A percentile compares a stretch with the other conserved stretches of the same genome.
phyloP scores from a whole-genome alignment of 129 eudicot genomes.

The Centaurea solstitialis region DNA sequence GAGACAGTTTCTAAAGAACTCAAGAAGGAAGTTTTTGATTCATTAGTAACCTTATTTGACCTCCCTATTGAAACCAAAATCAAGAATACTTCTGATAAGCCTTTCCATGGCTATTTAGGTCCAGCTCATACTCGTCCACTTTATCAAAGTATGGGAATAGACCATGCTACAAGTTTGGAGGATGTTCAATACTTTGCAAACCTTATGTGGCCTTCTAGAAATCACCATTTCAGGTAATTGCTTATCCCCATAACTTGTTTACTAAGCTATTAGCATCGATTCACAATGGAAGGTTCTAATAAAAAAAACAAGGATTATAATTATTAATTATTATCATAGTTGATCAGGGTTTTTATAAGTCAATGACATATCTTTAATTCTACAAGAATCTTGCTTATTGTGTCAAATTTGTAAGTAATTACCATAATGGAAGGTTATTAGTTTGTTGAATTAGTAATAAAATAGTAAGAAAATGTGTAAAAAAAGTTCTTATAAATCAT shows the following conservation, averaged over 20 bases:
- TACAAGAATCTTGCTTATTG: no score
- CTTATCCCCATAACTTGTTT: not conserved
- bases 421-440: no score
- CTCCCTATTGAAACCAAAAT: constrained; percentile 2
- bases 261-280: not conserved
- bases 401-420: no score
- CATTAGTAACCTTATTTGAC: not conserved
- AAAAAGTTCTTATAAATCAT: no score
- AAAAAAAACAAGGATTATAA: not conserved
- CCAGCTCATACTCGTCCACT: not conserved
- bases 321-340: not conserved
- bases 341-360: no score
- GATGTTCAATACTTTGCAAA: not conserved
- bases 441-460: no score
- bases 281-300: not conserved
- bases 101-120: constrained; percentile 6
- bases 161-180: not conserved
- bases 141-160: not conserved
- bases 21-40: not conserved
- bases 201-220: constrained; percentile 10
- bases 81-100: not conserved
- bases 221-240: not conserved
- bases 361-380: no score
- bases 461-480: no score
- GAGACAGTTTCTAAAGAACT: not conserved